Evolutionary conservation across 2,329 filamentous ascomycete species (phyloP).

Genomic region (Fusarium sp.): DNA sequence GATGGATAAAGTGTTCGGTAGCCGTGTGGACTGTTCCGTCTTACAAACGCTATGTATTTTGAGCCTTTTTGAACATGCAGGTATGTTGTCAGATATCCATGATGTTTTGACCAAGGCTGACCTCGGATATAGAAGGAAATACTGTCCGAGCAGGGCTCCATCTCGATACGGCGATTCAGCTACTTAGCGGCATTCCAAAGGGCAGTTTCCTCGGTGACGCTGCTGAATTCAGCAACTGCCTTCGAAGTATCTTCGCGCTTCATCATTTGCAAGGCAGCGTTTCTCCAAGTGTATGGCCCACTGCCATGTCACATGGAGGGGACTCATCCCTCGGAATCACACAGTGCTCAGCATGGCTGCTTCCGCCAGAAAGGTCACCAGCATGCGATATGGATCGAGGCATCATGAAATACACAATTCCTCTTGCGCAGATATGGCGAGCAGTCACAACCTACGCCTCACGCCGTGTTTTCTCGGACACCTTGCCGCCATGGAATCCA

Average conservation of each 20-base stretch:
- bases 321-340: neutral
- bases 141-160: neutral
- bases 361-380: neutral
- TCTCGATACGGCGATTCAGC: neutral
- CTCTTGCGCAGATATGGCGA: neutral
- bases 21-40: neutral
- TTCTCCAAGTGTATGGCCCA: neutral
- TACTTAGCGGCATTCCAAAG: neutral
- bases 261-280: neutral
- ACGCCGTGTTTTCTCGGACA: neutral
- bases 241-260: neutral
- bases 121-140: neutral
- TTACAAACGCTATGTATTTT: neutral
- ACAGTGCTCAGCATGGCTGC: neutral
- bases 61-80: neutral
- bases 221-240: neutral
- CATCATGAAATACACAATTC: neutral
- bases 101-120: rapidly evolving
- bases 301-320: neutral
- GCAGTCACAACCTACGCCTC: neutral
- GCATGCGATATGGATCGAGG: neutral
- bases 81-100: rapidly evolving
- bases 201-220: neutral
- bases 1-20: neutral
- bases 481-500: neutral